Evolutionary conservation across 192 early-diverging fungal species (phyloP), one percentile per base, ranked within the genome.

Genomic region (Thamnidium elegans): DNA sequence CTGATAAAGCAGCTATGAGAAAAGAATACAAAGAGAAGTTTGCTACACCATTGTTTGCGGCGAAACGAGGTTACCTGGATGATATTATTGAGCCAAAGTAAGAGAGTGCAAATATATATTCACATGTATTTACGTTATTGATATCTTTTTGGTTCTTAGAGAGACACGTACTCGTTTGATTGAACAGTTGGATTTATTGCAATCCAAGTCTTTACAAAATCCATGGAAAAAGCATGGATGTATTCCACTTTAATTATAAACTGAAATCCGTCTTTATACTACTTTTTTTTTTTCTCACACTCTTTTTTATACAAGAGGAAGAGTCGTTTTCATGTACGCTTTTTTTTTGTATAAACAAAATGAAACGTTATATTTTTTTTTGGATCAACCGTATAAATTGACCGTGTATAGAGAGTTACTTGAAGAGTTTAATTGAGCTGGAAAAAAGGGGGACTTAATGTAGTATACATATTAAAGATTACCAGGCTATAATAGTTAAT

Each of bases 191-290:
- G 80, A 82, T 32, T 81, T 93, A 71, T 75, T 98, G 60, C 83
- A 86, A 65, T 58, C 66, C 64, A 98, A 98, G 80, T 79, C 88
- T 63, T 74, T 79, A 47, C 66, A 65, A 63, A 91, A 90, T 71
- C 94, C 93, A 32, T 68, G 76, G 70, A 96, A 96, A 80, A 98
- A 98, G 81, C 96, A 98, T 74, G 93, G 92, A 50, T 96, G 95
- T 71, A 88, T 95, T 62, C 96, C 96, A 17, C 71, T 98, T 63
- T 96, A 86, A 83, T 46, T 20, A 17, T 39, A 6, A 39, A 39
- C 36, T 39, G 36, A 39, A 26, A 26, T 3, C 26, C 26, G n/a
- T n/a, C n/a, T n/a, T n/a, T n/a, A n/a, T n/a, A n/a, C n/a, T n/a
- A n/a, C n/a, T n/a, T n/a, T n/a, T n/a, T n/a, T n/a, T n/a, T n/a